Evolutionary conservation across 495 filamentous ascomycete genomes (phyloP).

Genomic region (Neurospora africana): DNA sequence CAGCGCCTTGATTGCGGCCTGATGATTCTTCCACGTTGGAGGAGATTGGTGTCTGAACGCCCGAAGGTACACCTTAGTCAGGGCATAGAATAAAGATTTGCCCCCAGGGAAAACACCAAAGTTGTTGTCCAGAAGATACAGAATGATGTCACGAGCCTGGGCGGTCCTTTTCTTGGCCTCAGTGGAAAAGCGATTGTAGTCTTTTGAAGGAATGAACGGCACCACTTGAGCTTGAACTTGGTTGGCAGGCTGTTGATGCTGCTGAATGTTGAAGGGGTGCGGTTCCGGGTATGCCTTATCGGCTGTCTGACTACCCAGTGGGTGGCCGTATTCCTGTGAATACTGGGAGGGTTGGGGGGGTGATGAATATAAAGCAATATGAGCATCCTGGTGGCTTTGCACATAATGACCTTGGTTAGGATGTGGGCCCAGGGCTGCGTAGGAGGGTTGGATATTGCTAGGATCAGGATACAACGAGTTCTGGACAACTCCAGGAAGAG

Average conservation of each 20-base stretch:
- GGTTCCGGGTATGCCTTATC: neutral
- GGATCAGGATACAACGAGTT: neutral
- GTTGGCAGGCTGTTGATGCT: neutral
- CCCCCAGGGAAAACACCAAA: constrained; percentile 64
- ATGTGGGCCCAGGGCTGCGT: neutral
- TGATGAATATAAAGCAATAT: neutral
- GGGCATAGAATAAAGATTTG: constrained; percentile 62
- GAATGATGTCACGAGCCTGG: constrained; percentile 47
- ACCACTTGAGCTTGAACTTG: neutral
- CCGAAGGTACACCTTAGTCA: constrained; percentile 50
- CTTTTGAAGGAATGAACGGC: constrained; percentile 12
- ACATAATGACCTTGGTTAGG: neutral
- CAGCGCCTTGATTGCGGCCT: constrained; percentile 35
- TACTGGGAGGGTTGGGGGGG: neutral
- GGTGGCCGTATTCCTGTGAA: neutral
- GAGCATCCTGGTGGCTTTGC: neutral
- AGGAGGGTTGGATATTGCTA: neutral
- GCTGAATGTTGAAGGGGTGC: neutral
- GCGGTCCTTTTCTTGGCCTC: constrained; percentile 19
- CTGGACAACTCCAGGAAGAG: neutral
- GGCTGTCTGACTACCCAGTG: neutral
- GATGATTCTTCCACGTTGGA: constrained; percentile 28
- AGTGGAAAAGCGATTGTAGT: constrained; percentile 15
- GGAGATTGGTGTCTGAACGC: constrained; percentile 26
- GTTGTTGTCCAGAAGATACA: constrained; percentile 58